Evolutionary conservation across 1,139 yeast species (phyloP).

Genomic region (Meyerozyma carpophila): DNA sequence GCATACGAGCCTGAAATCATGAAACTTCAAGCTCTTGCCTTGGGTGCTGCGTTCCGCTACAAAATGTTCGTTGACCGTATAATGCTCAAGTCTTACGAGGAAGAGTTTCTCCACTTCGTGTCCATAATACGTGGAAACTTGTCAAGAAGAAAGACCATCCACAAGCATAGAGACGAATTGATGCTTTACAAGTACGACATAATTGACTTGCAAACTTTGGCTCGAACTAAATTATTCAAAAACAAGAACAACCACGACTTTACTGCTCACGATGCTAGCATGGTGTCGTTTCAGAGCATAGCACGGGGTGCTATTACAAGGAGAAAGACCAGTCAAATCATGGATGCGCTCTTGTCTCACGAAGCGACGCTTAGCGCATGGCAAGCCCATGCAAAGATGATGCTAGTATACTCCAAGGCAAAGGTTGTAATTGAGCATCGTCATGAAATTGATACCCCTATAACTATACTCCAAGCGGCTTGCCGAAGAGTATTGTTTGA

Average conservation of each 20-base stretch:
- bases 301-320: constrained; percentile 24
- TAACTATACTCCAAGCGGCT: constrained; percentile 30
- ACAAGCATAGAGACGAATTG: constrained; percentile 34
- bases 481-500: constrained; percentile 24
- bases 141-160: constrained; percentile 30
- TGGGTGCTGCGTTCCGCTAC: constrained; percentile 65
- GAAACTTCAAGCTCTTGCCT: constrained; percentile 54
- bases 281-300: constrained; percentile 21
- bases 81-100: constrained; percentile 50
- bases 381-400: constrained; percentile 28
- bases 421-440: constrained; percentile 19
- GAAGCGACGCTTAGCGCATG: constrained; percentile 13
- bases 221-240: constrained; percentile 21
- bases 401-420: constrained; percentile 16
- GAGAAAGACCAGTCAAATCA: constrained; percentile 3
- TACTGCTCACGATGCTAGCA: constrained; percentile 4
- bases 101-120: constrained; percentile 33
- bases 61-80: constrained; percentile 56
- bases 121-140: constrained; percentile 39
- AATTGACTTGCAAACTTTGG: constrained; percentile 31
- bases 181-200: constrained; percentile 22
- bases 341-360: constrained; percentile 7
- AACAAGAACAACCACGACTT: constrained; percentile 10
- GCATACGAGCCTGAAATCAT: constrained; percentile 21
- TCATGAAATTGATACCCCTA: constrained; percentile 17